These are phyloP conservation scores for Zygoascus flipseniorum DNA, from an alignment of 805 yeast species.

Conservation along the genomic window DNA sequence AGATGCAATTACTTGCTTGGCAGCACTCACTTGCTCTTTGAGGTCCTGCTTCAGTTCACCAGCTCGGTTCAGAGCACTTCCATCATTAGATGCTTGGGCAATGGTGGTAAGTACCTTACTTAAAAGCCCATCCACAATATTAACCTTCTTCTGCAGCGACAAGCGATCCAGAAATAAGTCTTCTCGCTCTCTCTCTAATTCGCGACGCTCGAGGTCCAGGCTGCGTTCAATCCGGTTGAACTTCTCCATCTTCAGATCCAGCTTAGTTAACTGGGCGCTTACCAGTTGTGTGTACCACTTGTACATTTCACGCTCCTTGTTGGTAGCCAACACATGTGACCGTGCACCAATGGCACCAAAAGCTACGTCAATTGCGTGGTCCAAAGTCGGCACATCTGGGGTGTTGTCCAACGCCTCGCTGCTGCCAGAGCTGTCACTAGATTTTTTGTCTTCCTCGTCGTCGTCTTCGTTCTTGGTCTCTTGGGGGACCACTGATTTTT, in stretches of 20 bases:
- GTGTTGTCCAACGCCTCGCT: background rate
- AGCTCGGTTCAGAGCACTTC: background rate
- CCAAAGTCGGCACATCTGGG: background rate
- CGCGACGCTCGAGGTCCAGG: slow-evolving; percentile 36
- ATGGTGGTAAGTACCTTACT: slow-evolving; percentile 32
- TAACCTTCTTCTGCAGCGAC: slow-evolving; percentile 51
- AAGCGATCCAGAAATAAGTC: slow-evolving; percentile 60
- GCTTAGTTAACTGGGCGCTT: slow-evolving; percentile 61
- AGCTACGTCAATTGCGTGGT: slow-evolving; percentile 33
- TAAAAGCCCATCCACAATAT: slow-evolving; percentile 45
- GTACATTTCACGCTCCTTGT: slow-evolving; percentile 65
- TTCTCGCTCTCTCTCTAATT: slow-evolving; percentile 34
- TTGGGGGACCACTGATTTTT: slow-evolving; percentile 2
- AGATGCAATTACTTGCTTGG: background rate
- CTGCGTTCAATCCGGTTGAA: slow-evolving; percentile 57
- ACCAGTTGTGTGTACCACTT: slow-evolving; percentile 54
- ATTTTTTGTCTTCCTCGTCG: slow-evolving; percentile 9
- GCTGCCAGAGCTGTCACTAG: background rate
- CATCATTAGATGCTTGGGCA: slow-evolving; percentile 15
- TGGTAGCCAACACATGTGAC: slow-evolving; percentile 68
- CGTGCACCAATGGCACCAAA: slow-evolving; percentile 72
- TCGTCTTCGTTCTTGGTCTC: slow-evolving; percentile 6
- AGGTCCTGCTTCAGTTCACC: slow-evolving; percentile 18
- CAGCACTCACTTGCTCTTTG: background rate
- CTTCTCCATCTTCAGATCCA: slow-evolving; percentile 64